Base-by-base conservation (phyloP, 768 basidiomycete genomes). In the Russula brevipes region DNA sequence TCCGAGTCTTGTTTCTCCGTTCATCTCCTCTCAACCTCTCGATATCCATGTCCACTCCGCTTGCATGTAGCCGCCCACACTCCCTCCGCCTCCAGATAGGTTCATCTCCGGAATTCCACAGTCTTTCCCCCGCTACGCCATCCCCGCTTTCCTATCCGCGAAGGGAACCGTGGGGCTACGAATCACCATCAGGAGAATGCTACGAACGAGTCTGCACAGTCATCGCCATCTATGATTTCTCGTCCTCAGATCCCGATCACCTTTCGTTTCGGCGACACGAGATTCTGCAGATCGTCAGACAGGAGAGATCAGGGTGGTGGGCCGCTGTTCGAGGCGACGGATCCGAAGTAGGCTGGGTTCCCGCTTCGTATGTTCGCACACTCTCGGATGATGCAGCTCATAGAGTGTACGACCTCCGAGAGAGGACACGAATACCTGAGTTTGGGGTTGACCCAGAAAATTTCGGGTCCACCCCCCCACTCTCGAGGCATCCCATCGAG, bases 261-360 rank as follows among this genome's bases (percentile, higher is more conserved):
- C 77, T 91, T 17, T 74, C 81, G 4, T 89, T 91, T 72, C 73
- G 73, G 45, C 81, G 82, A 74, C 82, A 83, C 64, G 89, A 91
- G 66, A 81, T 90, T 24, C 73, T 92, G 35, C 80, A 82, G 30
- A 76, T 91, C 56, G 77, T 91, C 50, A 84, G 84, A 72, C 79
- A 82, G 72, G 87, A 90, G 72, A 78, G 80, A 12, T 82, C 85
- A 2, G 89, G 90, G 10, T 91, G 89, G 89, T 91, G 89, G 88
- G 89, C 87, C 19, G 90, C 89, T 19, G 81, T 87, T 74, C 78
- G 83, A 30, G 73, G 74, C 11, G 77, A 77, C 42, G 81, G 80
- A 12, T 75, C 79, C 54, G 71, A 73, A 39, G 78, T 88, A 38
- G 88, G 89, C 51, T 91, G 90, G 90, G 84, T 91, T 62, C 89